Base-by-base conservation (phyloP, 1,284 basidiomycete genomes). In the Ceraceosorus guamensis region DNA sequence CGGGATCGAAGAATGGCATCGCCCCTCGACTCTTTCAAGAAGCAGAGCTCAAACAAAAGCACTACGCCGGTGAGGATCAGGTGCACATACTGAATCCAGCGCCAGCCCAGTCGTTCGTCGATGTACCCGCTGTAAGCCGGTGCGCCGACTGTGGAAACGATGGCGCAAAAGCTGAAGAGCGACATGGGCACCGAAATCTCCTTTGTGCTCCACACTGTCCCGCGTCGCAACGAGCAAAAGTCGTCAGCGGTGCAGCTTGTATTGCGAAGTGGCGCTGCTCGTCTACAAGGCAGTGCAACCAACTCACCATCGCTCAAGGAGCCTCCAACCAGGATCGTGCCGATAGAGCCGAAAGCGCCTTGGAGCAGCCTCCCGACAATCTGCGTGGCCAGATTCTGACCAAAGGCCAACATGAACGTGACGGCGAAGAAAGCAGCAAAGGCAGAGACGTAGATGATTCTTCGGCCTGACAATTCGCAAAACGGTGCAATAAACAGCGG, bases 31-130 rank as follows among this genome's bases (percentile, higher is more conserved):
- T 77, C 76, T 47, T 67, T 65, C 47, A 77, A 67, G 47, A 77
- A 61, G 55, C 73, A 16, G 41, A 72, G 45, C 44, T 76, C 75
- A 50, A 67, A 59, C 44, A 77, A 48, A 52, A 77, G 66, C 31
- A 77, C 65, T 37, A 57, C 59, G 32, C 66, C 68, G 58, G 66
- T 59, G 53, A 68, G 59, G 48, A 67, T 67, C 51, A 74, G 53
- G 57, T 71, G 70, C 8, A 72, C 60, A 56, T 68, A 70, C 59
- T 77, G 66, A 43, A 76, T 75, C 73, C 75, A 76, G 32, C 76
- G 59, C 76, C 76, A 77, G 13, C 75, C 76, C 55, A 69, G 57
- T 11, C 64, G 55, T 50, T 67, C 50, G 47, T 72, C 65, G 46
- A 77, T 76, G 66, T 68, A 77, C 13, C 69, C 69, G 13, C 61